A percentile compares a stretch with the other conserved stretches of the same genome.
Evolutionary conservation across 2,329 filamentous ascomycete genomes (phyloP).

Genomic region (Cladosporium sp.): DNA sequence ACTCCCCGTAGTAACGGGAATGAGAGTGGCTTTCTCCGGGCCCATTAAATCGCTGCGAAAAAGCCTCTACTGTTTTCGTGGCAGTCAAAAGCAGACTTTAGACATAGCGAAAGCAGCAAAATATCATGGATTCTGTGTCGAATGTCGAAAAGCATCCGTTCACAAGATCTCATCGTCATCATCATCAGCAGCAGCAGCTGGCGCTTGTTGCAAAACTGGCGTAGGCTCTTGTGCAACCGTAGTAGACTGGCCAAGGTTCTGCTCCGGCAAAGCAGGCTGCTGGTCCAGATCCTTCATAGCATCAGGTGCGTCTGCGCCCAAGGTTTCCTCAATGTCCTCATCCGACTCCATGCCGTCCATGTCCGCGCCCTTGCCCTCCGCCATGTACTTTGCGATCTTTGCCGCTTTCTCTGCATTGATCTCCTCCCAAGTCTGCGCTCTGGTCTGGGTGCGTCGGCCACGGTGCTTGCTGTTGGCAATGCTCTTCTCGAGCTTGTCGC

Average conservation of each 20-base stretch:
- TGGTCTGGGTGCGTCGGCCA: slow-evolving; percentile 39
- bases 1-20: too few relatives aligned
- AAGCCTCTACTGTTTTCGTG: too few relatives aligned
- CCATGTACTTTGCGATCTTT: slow-evolving; percentile 1
- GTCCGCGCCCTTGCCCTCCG: slow-evolving; percentile 4
- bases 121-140: neutral
- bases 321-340: slow-evolving; percentile 3
- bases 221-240: slow-evolving; percentile 4
- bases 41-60: too few relatives aligned
- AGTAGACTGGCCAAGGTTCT: slow-evolving; percentile 4
- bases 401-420: slow-evolving; percentile 27
- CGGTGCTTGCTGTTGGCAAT: slow-evolving; percentile 48
- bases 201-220: slow-evolving; percentile 2
- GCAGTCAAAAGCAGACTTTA: neutral
- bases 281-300: slow-evolving; percentile 8
- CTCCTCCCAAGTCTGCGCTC: slow-evolving; percentile 30
- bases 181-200: neutral
- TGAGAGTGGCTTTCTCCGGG: too few relatives aligned
- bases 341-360: slow-evolving; percentile 8
- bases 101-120: too few relatives aligned
- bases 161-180: slow-evolving; percentile 7
- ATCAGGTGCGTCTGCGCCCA: neutral
- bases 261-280: slow-evolving; percentile 9
- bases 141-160: neutral
- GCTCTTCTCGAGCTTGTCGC: slow-evolving; percentile 55